A percentile compares a stretch with the other conserved stretches of the same genome.
Conservation (phyloP, 2,329 filamentous ascomycete species). For the Venturia asperata region DNA sequence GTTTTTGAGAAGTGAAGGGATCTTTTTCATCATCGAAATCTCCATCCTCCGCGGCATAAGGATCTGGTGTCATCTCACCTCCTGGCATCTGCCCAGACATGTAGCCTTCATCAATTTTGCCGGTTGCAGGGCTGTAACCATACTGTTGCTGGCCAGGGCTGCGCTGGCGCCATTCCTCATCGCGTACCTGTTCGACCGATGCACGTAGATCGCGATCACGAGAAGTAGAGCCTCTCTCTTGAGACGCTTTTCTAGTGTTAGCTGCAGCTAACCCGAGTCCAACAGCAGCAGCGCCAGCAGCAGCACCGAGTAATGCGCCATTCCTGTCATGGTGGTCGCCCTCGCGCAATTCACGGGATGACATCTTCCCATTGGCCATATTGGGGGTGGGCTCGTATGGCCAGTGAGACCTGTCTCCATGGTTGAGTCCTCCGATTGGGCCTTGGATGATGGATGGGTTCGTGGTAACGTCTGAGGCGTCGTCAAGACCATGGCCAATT, state of each 20-base stretch:
- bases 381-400: conserved; percentile 50
- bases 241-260: conserved; percentile 26
- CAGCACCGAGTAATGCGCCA: conserved; percentile 29
- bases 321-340: conserved; percentile 9
- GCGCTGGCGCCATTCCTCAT: conserved; percentile 29
- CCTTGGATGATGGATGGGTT: conserved; percentile 80
- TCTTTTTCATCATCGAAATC: conserved; percentile 49
- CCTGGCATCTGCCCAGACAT: conserved; percentile 65
- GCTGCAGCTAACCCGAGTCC: conserved; percentile 47
- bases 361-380: conserved; percentile 25
- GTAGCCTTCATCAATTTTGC: conserved; percentile 80
- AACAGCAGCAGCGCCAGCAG: conserved; percentile 45
- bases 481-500: conserved; percentile 57
- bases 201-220: conserved; percentile 21
- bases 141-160: conserved; percentile 14
- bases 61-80: conserved; percentile 37
- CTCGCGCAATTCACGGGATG: neutral
- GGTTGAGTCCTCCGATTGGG: conserved; percentile 52
- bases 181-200: conserved; percentile 34
- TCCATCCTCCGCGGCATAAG: conserved; percentile 34
- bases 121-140: conserved; percentile 46
- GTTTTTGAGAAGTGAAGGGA: conserved; percentile 54
- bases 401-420: conserved; percentile 46
- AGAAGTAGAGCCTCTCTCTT: conserved; percentile 5
- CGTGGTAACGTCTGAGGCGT: conserved; percentile 62